Evolutionary conservation across 306 rosid species (phyloP).

Genomic region (Geum urbanum): DNA sequence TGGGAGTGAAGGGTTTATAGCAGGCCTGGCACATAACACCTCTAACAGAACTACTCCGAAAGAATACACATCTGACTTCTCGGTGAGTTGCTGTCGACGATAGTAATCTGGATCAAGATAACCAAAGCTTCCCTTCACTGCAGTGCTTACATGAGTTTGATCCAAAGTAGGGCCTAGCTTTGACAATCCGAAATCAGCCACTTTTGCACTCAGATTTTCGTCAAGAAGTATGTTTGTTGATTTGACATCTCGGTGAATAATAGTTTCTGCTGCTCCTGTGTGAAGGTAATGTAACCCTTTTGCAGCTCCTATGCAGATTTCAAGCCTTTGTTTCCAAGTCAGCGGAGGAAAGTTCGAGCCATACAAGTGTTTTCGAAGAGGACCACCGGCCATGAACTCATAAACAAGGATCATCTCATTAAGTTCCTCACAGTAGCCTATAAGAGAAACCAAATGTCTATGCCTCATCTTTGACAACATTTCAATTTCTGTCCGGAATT

Average conservation of each 20-base stretch:
- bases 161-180: slow-evolving; percentile 38
- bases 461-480: slow-evolving; percentile 40
- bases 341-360: slow-evolving; percentile 26
- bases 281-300: slow-evolving; percentile 41
- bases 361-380: slow-evolving; percentile 34
- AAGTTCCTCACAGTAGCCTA: slow-evolving; percentile 38
- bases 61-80: slow-evolving; percentile 39
- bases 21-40: slow-evolving; percentile 37
- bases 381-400: slow-evolving; percentile 40
- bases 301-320: slow-evolving; percentile 43
- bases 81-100: slow-evolving; percentile 36
- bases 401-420: slow-evolving; percentile 41
- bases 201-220: slow-evolving; percentile 32
- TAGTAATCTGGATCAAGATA: slow-evolving; percentile 38
- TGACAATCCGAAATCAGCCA: slow-evolving; percentile 42
- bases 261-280: slow-evolving; percentile 32
- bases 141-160: slow-evolving; percentile 42
- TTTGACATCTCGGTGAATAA: slow-evolving; percentile 38
- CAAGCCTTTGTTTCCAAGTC: slow-evolving; percentile 37
- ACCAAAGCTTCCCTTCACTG: slow-evolving; percentile 41
- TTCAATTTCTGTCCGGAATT: slow-evolving; percentile 38
- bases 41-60: slow-evolving; percentile 35
- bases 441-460: slow-evolving; percentile 36
- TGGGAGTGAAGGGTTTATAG: slow-evolving; percentile 34
- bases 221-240: slow-evolving; percentile 40